Evolutionary conservation across 139 green algal genomes (phyloP), one percentile per base, ranked within the genome.

Genomic region (Picochlorum sp.): DNA sequence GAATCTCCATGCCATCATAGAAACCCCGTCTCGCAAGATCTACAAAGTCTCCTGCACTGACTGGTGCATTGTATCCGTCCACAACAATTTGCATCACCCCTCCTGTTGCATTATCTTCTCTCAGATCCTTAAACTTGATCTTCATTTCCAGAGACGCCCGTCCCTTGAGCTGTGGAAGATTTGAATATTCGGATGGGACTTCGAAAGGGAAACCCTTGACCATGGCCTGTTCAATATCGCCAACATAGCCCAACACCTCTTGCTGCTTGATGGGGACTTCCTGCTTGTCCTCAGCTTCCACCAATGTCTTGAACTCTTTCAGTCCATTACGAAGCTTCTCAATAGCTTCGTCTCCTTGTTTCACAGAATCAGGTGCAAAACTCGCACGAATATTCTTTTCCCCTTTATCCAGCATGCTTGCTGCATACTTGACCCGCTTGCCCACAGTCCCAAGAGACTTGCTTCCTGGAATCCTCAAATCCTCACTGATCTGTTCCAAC

Each of bases 1-100:
- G 91, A 47, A 99, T 88, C 65, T 96, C 86, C 90, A 98, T 98
- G 70, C 76, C 69, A 56, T 98, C 76, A 67, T 99, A 99, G 73
- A 98, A 98, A 16, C 75, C 68, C 15, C 77, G 69, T 15, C 74
- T 13, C 37, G 96, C 91, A 24, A 99, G 86, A 80, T 99, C 94
- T 18, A 92, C 65, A 74, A 99, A 99, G 69, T 95, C 85, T 30
- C 94, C 94, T 11, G 70, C 74, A 23, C 70, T 92, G 21, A 99
- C 74, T 20, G 94, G 94, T 2, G 94, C 94, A 69, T 96, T 99
- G 81, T 94, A 96, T 45, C 94, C 94, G 66, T 99, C 94, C 38
- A 92, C 88, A 21, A 98, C 79, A 16, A 94, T 84, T 23, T 54
- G 69, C 70, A 85, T 76, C n/a, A 28, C 47, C 26, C 80, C 78